Evolutionary conservation across 225 moss, liverwort and hornwort species (phyloP).

Genomic region (Sphagnum tenellum): DNA sequence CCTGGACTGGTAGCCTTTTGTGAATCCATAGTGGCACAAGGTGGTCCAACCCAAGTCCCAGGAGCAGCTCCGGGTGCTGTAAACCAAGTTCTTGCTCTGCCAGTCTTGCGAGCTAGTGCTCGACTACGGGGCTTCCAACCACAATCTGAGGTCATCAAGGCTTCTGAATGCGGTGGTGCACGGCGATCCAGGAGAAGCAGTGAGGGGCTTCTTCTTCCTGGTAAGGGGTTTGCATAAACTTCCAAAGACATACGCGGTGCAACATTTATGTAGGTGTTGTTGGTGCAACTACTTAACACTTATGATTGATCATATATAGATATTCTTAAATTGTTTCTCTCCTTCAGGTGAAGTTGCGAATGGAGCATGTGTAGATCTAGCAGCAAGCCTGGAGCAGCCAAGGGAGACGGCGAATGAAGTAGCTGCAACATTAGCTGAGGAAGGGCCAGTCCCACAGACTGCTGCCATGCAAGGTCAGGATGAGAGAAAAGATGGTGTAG

Average conservation of each 20-base stretch:
- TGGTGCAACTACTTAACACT: not conserved
- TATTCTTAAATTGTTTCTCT: too few relatives aligned
- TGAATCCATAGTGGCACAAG: constrained; percentile 48
- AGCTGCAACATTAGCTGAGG: constrained; percentile 12
- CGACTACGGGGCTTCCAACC: constrained; percentile 64
- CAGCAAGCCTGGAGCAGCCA: constrained; percentile 12
- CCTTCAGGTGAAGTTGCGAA: constrained; percentile 31
- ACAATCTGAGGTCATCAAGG: constrained; percentile 41
- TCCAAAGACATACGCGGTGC: not conserved
- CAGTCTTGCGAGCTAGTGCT: constrained; percentile 58
- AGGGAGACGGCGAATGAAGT: constrained; percentile 22
- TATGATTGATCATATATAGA: too few relatives aligned
- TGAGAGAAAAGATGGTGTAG: constrained; percentile 12
- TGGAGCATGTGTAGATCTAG: constrained; percentile 34
- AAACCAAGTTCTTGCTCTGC: constrained; percentile 35
- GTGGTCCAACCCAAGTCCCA: constrained; percentile 39
- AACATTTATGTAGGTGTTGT: not conserved
- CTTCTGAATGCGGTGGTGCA: constrained; percentile 18
- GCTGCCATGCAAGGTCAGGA: constrained; percentile 18
- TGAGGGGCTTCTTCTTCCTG: constrained; percentile 43
- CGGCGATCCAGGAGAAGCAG: constrained; percentile 48
- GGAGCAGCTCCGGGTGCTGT: constrained; percentile 38
- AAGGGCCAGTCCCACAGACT: constrained; percentile 25
- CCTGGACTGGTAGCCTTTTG: constrained; percentile 55
- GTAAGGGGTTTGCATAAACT: constrained; percentile 16